These are phyloP conservation scores for Blastobotrys elegans DNA, from an alignment of 1,139 yeast genomes.

Conservation along the genomic window DNA sequence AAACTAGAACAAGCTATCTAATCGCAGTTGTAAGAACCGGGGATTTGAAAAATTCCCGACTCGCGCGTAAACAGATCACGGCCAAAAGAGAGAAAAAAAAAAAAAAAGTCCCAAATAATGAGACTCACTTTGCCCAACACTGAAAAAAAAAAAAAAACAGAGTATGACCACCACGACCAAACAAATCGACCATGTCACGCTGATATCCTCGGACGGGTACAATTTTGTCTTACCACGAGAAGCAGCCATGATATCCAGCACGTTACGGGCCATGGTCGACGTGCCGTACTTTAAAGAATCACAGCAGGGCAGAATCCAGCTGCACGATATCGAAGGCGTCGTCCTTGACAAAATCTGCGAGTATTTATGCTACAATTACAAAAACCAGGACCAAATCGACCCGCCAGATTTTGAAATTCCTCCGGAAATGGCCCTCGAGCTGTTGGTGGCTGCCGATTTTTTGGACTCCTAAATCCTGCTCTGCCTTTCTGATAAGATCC, in stretches of 20 bases:
- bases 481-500: too few relatives aligned
- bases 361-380: constrained; percentile 70
- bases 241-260: constrained; percentile 81
- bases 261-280: constrained; percentile 64
- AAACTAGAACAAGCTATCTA: too few relatives aligned
- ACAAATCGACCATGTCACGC: constrained; percentile 48
- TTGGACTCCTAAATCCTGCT: constrained; percentile 58
- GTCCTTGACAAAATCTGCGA: constrained; percentile 80
- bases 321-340: constrained; percentile 63
- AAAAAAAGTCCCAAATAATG: neutral
- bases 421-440: constrained; percentile 87
- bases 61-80: neutral
- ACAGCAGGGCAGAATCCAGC: constrained; percentile 44
- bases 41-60: too few relatives aligned
- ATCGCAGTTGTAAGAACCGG: too few relatives aligned
- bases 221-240: constrained; percentile 62
- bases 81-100: neutral
- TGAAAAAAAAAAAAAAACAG: neutral
- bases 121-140: neutral
- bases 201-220: constrained; percentile 72
- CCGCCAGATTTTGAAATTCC: constrained; percentile 88
- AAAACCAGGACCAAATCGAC: constrained; percentile 58
- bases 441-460: constrained; percentile 87
- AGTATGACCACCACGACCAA: neutral
- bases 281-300: constrained; percentile 46